A percentile compares a stretch with the other conserved stretches of the same genome.
These are phyloP conservation scores for Mycosphaerelloides madeirae DNA, from an alignment of 2,329 filamentous ascomycete species.

Conservation along the genomic window DNA sequence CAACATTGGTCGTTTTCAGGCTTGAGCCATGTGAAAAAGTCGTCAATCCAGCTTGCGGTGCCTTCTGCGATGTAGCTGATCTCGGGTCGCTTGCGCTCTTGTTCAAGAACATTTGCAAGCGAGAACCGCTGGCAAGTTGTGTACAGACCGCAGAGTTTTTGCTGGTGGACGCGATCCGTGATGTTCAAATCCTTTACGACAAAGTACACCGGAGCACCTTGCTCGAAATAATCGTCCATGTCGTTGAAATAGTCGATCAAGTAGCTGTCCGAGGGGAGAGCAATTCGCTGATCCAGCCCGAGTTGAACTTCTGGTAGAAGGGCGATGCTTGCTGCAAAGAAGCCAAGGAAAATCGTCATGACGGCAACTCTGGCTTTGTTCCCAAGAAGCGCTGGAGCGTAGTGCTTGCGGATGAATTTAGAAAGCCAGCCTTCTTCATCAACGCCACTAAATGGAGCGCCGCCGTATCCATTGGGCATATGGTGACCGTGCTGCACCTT, in stretches of 20 bases:
- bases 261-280: slow-evolving; percentile 89
- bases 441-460: slow-evolving; percentile 61
- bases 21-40: slow-evolving; percentile 96
- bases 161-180: slow-evolving; percentile 70
- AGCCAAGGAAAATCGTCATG: slow-evolving; percentile 74
- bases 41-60: slow-evolving; percentile 92
- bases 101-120: slow-evolving; percentile 83
- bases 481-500: slow-evolving; percentile 69
- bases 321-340: slow-evolving; percentile 81
- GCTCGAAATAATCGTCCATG: slow-evolving; percentile 84
- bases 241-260: slow-evolving; percentile 96
- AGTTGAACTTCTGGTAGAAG: slow-evolving; percentile 79
- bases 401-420: slow-evolving; percentile 81
- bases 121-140: slow-evolving; percentile 81
- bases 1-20: slow-evolving; percentile 72
- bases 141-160: slow-evolving; percentile 84
- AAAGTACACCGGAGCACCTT: slow-evolving; percentile 93
- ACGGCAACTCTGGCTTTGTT: slow-evolving; percentile 75
- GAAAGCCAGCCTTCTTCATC: slow-evolving; percentile 82
- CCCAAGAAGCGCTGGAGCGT: slow-evolving; percentile 75
- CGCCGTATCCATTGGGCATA: slow-evolving; percentile 56
- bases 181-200: slow-evolving; percentile 78
- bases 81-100: slow-evolving; percentile 84
- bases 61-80: slow-evolving; percentile 84
- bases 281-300: slow-evolving; percentile 89